Percentiles rank a stretch among this genome's conserved stretches.
phyloP scores from a whole-genome alignment of 345 rosid genomes.

The Rubroshorea leprosula region DNA sequence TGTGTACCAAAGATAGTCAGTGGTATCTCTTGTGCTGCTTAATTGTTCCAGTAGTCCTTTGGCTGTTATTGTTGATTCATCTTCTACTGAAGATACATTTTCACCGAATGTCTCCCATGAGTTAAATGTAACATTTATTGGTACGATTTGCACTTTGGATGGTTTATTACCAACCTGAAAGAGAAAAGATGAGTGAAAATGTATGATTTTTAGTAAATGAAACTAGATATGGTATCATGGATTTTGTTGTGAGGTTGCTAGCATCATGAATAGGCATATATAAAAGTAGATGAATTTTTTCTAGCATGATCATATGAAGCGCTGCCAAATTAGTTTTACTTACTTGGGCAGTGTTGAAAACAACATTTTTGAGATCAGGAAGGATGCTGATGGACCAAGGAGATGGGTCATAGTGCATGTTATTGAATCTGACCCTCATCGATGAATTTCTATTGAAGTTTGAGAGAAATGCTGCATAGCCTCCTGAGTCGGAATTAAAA shows the following conservation, averaged over 20 bases:
- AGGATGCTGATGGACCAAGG: constrained; percentile 96
- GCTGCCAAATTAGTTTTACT: constrained; percentile 15
- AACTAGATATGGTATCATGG: no score
- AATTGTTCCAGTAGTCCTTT: constrained; percentile 61
- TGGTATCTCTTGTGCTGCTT: constrained; percentile 52
- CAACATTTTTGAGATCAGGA: constrained; percentile 64
- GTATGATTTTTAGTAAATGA: no score
- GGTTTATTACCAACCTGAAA: constrained; percentile 35
- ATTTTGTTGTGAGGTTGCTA: no score
- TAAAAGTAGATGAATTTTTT: neutral
- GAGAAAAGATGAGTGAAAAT: no score
- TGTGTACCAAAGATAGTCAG: constrained; percentile 67
- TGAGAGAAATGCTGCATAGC: constrained; percentile 78
- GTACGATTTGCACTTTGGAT: constrained; percentile 33
- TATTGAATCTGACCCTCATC: constrained; percentile 48
- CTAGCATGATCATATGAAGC: no score
- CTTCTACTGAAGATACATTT: constrained; percentile 33
- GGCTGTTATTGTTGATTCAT: constrained; percentile 31
- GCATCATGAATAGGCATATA: neutral
- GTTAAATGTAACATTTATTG: constrained; percentile 21
- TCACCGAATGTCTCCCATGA: constrained; percentile 54
- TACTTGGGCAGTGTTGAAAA: constrained; percentile 74
- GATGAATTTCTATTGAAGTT: constrained; percentile 42
- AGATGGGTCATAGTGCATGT: constrained; percentile 52
- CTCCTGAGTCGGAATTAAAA: constrained; percentile 45